phyloP scores from a whole-genome alignment of 139 green algal genomes.

The Astrephomene gubernaculifera region DNA sequence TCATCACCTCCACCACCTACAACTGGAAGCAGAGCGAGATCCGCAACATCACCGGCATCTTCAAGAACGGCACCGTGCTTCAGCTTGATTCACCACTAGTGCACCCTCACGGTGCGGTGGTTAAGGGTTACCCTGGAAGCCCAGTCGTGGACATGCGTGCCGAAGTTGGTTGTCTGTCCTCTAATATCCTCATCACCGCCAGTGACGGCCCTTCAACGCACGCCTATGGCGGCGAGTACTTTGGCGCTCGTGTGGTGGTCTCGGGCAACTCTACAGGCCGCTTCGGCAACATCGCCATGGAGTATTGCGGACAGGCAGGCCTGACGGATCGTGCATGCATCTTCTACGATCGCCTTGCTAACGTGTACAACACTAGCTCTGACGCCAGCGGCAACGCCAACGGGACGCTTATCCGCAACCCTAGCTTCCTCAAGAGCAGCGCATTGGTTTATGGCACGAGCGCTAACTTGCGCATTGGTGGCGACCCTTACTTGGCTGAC shows the following conservation, averaged over 20 bases:
- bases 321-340: conserved; percentile 34
- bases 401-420: conserved; percentile 2
- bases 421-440: conserved; percentile 32
- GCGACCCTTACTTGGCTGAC: not conserved
- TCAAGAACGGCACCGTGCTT: conserved; percentile 30
- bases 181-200: conserved; percentile 19
- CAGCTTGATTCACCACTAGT: conserved; percentile 46
- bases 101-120: conserved; percentile 35
- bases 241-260: conserved; percentile 39
- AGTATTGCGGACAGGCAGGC: conserved; percentile 53
- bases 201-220: no score
- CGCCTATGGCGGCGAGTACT: conserved; percentile 21
- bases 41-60: conserved; percentile 50
- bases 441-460: conserved; percentile 45
- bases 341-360: conserved; percentile 34
- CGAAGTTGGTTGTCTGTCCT: conserved; percentile 48
- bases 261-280: conserved; percentile 29
- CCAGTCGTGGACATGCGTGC: conserved; percentile 45
- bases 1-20: conserved; percentile 59
- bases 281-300: conserved; percentile 11
- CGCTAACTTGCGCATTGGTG: conserved; percentile 24
- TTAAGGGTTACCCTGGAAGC: conserved; percentile 12
- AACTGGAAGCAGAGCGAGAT: conserved; percentile 55
- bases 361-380: not conserved
- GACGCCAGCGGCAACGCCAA: not conserved